A percentile compares a stretch with the other conserved stretches of the same genome.
phyloP scores from a whole-genome alignment of 495 filamentous ascomycete genomes.

The Delitschia confertaspora region DNA sequence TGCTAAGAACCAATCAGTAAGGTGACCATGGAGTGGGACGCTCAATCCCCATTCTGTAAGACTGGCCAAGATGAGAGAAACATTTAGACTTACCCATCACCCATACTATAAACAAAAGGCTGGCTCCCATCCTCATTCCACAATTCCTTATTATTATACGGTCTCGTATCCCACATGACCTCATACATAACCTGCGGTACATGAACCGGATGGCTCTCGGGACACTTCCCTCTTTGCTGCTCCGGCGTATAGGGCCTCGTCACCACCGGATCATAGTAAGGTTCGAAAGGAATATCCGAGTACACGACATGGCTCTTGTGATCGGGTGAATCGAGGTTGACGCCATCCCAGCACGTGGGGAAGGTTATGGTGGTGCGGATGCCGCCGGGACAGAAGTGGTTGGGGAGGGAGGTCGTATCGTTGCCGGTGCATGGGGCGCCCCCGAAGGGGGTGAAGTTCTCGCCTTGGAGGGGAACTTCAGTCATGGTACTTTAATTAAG shows the following conservation, averaged over 20 bases:
- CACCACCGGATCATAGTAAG: slow-evolving; percentile 11
- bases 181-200: slow-evolving; percentile 46
- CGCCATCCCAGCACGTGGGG: slow-evolving; percentile 46
- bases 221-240: slow-evolving; percentile 36
- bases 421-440: slow-evolving; percentile 45
- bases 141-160: slow-evolving; percentile 34
- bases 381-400: slow-evolving; percentile 36
- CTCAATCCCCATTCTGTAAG: slow-evolving; percentile 6
- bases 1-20: slow-evolving; percentile 19
- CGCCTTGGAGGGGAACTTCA: slow-evolving; percentile 4
- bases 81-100: slow-evolving; percentile 37
- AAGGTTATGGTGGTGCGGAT: slow-evolving; percentile 43
- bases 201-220: slow-evolving; percentile 39
- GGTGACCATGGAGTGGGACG: slow-evolving; percentile 10
- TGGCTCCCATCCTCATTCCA: slow-evolving; percentile 39
- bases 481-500: slow-evolving; percentile 38
- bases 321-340: slow-evolving; percentile 45
- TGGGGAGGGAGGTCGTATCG: slow-evolving; percentile 39
- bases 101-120: slow-evolving; percentile 43
- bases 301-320: slow-evolving; percentile 43
- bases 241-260: slow-evolving; percentile 6
- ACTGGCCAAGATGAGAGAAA: background rate
- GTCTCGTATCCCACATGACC: slow-evolving; percentile 41
- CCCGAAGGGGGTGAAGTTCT: slow-evolving; percentile 36
- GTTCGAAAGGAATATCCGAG: slow-evolving; percentile 31